Base-by-base conservation (phyloP, 2,329 filamentous ascomycete species). In the Colletotrichum magnum region DNA sequence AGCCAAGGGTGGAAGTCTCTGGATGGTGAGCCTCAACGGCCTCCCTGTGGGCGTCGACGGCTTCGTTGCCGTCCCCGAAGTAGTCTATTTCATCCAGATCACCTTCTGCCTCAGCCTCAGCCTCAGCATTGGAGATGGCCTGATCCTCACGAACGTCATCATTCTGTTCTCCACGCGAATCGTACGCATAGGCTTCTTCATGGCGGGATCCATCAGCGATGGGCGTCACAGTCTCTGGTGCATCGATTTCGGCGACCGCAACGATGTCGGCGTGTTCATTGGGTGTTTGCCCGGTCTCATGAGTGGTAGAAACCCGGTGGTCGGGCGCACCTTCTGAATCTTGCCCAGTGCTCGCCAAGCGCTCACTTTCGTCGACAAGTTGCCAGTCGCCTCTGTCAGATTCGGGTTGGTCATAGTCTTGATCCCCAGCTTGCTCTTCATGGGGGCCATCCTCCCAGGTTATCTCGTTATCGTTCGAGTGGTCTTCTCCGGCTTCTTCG, bases 61-160 rank as follows among this genome's bases (percentile, higher is more conserved):
- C 74, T 21, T 80, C 75, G 41, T 83, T 79, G 56, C 81, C 80
- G 50, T 79, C 79, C 57, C 83, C 65, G 41, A 77, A 75, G 56
- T 78, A 78, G 60, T 78, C 75, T 57, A 78, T 77, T 70, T 77
- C 77, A 48, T 78, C 72, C 45, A 70, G 56, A 28, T 69, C 71
- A 45, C 73, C 68, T 36, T 73, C 56, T 13, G 61, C 59, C 13
- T 53, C 60, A 41, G 52, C 53, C 15, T 62, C 47, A 24, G 21
- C 32, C 7, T 36, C 32, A 36, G 32, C 32, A 36, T 36, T 36
- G 32, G 9, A 2, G 7, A 36, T 36, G 32, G 10, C 32, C 9
- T 36, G 32, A 10, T 36, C 32, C 32, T 36, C 9, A 12, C 9
- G 32, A 36, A 7, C 32, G 7, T 36, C 32, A 9, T 32, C 28